Conservation (phyloP, 2,329 filamentous ascomycete genomes). For the Verticillium klebahnii region DNA sequence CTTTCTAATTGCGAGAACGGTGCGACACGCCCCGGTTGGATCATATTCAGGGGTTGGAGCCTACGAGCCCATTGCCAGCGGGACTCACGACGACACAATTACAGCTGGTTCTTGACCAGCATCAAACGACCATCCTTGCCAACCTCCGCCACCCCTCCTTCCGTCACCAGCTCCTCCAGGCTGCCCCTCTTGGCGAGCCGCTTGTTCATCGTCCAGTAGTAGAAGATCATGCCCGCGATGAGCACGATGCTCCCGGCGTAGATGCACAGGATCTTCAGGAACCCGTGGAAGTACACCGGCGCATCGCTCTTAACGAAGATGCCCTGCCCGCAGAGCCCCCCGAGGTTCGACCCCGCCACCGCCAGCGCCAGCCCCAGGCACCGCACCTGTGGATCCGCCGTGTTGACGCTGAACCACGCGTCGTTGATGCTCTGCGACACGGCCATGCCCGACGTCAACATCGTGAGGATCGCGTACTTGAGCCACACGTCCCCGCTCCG, state of each 20-base stretch:
- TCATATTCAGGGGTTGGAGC: too few species aligned
- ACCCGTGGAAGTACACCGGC: not conserved
- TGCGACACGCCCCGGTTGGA: too few species aligned
- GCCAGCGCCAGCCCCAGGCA: not conserved
- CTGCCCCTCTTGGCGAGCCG: not conserved
- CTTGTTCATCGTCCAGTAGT: not conserved
- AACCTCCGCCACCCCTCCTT: not conserved
- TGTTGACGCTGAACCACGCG: not conserved
- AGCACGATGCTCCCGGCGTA: not conserved
- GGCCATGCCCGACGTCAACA: not conserved
- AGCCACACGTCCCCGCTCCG: not conserved
- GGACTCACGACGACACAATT: too few species aligned
- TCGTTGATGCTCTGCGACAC: not conserved
- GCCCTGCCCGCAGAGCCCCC: not conserved
- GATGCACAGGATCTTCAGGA: not conserved
- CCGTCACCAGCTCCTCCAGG: not conserved
- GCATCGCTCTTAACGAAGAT: not conserved
- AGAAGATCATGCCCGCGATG: not conserved
- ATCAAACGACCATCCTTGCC: not conserved
- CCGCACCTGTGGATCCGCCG: not conserved
- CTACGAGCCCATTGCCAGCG: too few species aligned
- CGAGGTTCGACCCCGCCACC: not conserved
- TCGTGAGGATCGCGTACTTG: not conserved
- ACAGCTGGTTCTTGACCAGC: not conserved
- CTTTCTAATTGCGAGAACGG: too few species aligned